These are phyloP conservation scores for Trametes sp. DNA, from an alignment of 1,284 basidiomycete species.

Conservation along the genomic window DNA sequence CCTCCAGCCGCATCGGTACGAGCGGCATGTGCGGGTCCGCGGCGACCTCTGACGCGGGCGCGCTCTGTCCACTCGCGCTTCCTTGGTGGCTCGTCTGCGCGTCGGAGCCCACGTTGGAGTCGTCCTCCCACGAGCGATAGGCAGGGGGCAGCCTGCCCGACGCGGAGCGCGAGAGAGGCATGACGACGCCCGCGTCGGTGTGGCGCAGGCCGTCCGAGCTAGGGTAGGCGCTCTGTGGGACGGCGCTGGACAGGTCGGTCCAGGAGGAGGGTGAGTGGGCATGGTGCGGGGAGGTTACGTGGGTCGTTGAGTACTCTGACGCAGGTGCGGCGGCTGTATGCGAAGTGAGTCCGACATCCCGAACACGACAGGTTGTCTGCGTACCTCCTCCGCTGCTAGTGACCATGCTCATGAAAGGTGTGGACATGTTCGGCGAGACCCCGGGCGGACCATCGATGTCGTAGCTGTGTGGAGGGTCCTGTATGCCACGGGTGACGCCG, in stretches of 20 bases:
- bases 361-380: neutral
- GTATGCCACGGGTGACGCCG: slow-evolving; percentile 5
- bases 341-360: neutral
- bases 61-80: neutral
- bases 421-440: neutral
- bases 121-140: slow-evolving; percentile 29
- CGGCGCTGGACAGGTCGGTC: slow-evolving; percentile 1
- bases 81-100: neutral
- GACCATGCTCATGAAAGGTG: neutral
- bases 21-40: slow-evolving; percentile 2
- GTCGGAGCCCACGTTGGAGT: slow-evolving; percentile 3
- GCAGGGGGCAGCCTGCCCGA: slow-evolving; percentile 28
- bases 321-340: neutral
- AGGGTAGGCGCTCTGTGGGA: neutral
- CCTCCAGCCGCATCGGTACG: slow-evolving; percentile 5
- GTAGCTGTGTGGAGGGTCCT: slow-evolving; percentile 3
- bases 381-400: neutral
- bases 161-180: slow-evolving; percentile 13
- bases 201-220: slow-evolving; percentile 14
- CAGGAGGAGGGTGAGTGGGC: neutral
- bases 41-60: neutral
- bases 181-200: slow-evolving; percentile 21
- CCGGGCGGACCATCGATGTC: neutral
- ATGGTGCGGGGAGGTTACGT: neutral
- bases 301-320: neutral